Evolutionary conservation across 2,329 filamentous ascomycete genomes (phyloP).

Genomic region (Pyricularia sp.): DNA sequence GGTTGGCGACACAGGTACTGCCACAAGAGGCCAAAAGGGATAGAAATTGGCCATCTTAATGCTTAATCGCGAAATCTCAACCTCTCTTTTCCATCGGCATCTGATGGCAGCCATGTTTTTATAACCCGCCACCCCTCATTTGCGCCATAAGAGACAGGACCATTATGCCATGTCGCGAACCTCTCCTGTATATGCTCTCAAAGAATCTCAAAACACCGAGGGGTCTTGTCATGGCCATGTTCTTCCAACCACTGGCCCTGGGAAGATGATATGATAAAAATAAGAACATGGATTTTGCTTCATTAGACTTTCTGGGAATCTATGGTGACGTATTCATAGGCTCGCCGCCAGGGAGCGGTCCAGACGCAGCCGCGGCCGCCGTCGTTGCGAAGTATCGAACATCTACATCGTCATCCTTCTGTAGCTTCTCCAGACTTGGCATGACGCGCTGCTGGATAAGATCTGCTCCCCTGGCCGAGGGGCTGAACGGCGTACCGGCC

Average conservation of each 20-base stretch:
- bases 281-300: constrained; percentile 37
- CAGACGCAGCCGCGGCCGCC: constrained; percentile 55
- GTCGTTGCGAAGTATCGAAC: constrained; percentile 96
- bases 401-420: constrained; percentile 96
- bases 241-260: background rate
- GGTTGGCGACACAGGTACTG: background rate
- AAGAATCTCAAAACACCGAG: background rate
- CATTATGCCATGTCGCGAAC: background rate
- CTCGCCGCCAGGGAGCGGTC: constrained; percentile 37
- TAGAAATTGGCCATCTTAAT: background rate
- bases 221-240: background rate
- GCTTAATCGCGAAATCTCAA: background rate
- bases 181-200: background rate
- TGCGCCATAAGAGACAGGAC: background rate
- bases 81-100: background rate
- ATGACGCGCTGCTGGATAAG: constrained; percentile 80
- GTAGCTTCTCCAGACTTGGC: constrained; percentile 86
- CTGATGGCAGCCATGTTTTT: background rate
- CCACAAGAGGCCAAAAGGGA: background rate
- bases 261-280: background rate
- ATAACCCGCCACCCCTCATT: background rate
- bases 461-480: constrained; percentile 65
- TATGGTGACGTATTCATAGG: constrained; percentile 60
- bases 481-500: constrained; percentile 49
- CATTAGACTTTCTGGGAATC: constrained; percentile 35